Base-by-base conservation (phyloP, 306 rosid species). In the Carpinus fangiana region DNA sequence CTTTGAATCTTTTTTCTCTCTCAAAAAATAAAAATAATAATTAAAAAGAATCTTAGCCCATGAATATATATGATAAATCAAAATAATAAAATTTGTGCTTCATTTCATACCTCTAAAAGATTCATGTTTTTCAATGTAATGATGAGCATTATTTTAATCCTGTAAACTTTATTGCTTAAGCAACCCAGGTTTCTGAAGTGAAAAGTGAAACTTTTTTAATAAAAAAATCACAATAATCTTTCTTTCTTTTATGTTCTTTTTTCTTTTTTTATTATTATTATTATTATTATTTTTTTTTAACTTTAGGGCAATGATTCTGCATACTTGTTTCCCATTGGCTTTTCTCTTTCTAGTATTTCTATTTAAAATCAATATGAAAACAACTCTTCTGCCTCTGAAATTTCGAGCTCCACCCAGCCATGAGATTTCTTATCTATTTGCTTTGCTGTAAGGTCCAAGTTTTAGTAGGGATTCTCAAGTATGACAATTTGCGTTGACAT, bases 1-100 rank as follows among this genome's bases (percentile, higher is more conserved):
- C 68, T 61, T 61, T 64, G 70, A 64, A 64, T 64, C 70, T 64
- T 64, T 31, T 31, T 55, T 64, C 9, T 59, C 8, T 13, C 34
- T 10, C 43, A 4, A 5, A 5, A 38, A 38, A 38, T 31, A 31
- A 31, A 34, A 43, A 17, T 17, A 17, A 16, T 14, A 66, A 66
- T 11, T 5, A 17, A 38, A 17, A 4, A 12, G 21, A 31, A 64
- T 64, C 17, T 31, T 41, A 18, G 12, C 72, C 8, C 72, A 43
- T 23, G 26, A 23, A 23, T 23, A 23, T 23, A 23, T 23, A 0
- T 23, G 26, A 23, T 23, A 23, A 23, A 23, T 23, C 26, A 23
- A 23, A 23, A 23, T 0, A 23, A 51, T 12, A 51, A 13, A 51
- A 50, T 50, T 50, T 50, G 53, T 50, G 53, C 53, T 12, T 50